Evolutionary conservation across 2,329 filamentous ascomycete species (phyloP).

Genomic region (Aspergillus sp.): DNA sequence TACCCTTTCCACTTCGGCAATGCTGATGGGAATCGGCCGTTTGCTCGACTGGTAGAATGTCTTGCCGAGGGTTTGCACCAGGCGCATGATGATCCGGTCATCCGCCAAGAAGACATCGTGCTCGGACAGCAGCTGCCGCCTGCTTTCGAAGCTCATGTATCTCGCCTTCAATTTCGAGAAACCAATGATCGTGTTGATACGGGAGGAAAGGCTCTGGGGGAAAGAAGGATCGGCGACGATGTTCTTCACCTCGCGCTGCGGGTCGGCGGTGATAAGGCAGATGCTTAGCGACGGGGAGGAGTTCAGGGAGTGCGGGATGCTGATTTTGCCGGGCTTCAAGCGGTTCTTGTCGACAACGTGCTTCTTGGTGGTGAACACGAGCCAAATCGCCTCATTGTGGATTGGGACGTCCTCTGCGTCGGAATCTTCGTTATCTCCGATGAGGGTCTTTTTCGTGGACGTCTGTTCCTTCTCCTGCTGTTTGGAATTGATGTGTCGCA

Average conservation of each 20-base stretch:
- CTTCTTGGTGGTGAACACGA: constrained; percentile 56
- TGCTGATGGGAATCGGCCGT: constrained; percentile 72
- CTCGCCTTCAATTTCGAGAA: constrained; percentile 78
- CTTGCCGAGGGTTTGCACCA: constrained; percentile 77
- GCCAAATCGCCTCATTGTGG: constrained; percentile 49
- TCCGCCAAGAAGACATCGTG: constrained; percentile 94
- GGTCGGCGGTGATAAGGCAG: constrained; percentile 77
- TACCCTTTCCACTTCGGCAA: constrained; percentile 56
- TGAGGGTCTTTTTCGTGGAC: constrained; percentile 45
- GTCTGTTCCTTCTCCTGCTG: constrained; percentile 39
- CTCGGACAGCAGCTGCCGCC: constrained; percentile 71
- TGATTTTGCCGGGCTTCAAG: constrained; percentile 75
- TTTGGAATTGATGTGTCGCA: constrained; percentile 47
- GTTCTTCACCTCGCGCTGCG: constrained; percentile 84
- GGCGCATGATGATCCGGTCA: constrained; percentile 63
- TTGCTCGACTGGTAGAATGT: constrained; percentile 85
- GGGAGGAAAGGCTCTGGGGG: constrained; percentile 55
- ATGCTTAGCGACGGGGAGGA: constrained; percentile 57
- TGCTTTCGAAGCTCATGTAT: constrained; percentile 80
- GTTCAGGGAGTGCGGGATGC: constrained; percentile 67
- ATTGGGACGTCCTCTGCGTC: constrained; percentile 36
- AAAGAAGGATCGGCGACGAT: constrained; percentile 66
- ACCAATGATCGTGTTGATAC: constrained; percentile 69
- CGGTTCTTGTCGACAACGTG: constrained; percentile 63
- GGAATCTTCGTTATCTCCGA: constrained; percentile 39